Conservation (phyloP, 108 stramenopile genomes). For the Cyclotella baltica region DNA sequence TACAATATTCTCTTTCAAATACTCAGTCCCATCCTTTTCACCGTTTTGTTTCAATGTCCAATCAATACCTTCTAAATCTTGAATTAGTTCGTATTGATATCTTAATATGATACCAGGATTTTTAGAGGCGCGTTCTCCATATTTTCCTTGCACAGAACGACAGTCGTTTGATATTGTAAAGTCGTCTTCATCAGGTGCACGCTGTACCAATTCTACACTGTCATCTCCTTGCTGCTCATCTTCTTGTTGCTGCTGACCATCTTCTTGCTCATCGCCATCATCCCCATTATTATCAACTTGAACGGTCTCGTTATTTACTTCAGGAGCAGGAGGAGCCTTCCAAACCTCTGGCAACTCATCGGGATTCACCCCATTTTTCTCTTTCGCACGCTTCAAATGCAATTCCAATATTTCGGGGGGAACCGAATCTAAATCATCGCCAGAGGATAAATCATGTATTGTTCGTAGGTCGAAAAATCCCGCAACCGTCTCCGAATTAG, state of each 20-base stretch:
- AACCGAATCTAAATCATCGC: neutral
- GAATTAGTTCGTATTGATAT: conserved; percentile 36
- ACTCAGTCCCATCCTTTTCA: conserved; percentile 8
- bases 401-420: neutral
- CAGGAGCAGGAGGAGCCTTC: conserved; percentile 8
- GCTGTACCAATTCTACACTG: neutral
- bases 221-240: neutral
- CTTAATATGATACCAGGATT: conserved; percentile 26
- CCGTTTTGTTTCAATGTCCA: neutral
- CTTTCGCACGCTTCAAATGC: conserved; percentile 7
- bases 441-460: neutral
- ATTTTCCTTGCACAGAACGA: conserved; percentile 11
- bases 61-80: conserved; percentile 2
- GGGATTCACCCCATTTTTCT: conserved; percentile 11
- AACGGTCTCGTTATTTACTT: neutral
- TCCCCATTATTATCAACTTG: neutral
- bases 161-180: neutral
- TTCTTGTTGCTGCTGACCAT: too few species aligned
- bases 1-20: conserved; percentile 19
- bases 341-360: conserved; percentile 19
- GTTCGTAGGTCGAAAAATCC: neutral
- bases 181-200: conserved; percentile 2
- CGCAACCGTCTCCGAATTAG: neutral
- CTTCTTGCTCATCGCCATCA: too few species aligned
- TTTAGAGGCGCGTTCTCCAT: conserved; percentile 1